Evolutionary conservation across 202 grass and related monocot species (phyloP).

Genomic region (Carex arenaria): DNA sequence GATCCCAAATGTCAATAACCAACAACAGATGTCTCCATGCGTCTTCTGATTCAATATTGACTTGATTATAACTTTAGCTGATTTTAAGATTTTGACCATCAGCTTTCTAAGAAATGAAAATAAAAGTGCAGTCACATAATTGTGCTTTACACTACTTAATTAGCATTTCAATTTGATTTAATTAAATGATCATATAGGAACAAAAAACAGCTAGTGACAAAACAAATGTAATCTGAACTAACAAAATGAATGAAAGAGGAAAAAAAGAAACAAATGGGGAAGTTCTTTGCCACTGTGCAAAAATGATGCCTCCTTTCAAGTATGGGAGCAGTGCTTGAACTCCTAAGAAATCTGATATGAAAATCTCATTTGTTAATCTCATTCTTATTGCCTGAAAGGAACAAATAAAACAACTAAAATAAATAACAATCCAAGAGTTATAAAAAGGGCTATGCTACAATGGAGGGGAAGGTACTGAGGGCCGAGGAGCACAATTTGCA

Average conservation of each 20-base stretch:
- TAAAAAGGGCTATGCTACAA: background rate
- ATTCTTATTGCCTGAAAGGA: background rate
- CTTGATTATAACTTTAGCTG: background rate
- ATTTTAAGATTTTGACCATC: background rate
- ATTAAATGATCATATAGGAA: background rate
- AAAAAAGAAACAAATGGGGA: too few relatives aligned
- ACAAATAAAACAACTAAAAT: background rate
- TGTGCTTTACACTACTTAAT: background rate
- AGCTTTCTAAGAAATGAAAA: background rate
- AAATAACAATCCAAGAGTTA: background rate
- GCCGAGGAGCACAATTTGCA: too few relatives aligned
- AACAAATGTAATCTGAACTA: background rate
- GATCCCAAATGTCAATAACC: background rate
- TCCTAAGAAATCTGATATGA: background rate
- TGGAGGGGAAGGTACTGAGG: background rate
- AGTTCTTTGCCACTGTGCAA: background rate
- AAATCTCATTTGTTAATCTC: background rate
- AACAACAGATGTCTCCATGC: background rate
- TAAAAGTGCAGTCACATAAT: background rate
- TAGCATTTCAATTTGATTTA: background rate
- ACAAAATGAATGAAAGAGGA: background rate
- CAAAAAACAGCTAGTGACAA: background rate
- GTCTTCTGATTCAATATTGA: background rate
- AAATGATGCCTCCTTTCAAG: background rate
- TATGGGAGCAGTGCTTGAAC: background rate